Base-by-base conservation (phyloP, 768 basidiomycete genomes). In the Dendrothele bispora region DNA sequence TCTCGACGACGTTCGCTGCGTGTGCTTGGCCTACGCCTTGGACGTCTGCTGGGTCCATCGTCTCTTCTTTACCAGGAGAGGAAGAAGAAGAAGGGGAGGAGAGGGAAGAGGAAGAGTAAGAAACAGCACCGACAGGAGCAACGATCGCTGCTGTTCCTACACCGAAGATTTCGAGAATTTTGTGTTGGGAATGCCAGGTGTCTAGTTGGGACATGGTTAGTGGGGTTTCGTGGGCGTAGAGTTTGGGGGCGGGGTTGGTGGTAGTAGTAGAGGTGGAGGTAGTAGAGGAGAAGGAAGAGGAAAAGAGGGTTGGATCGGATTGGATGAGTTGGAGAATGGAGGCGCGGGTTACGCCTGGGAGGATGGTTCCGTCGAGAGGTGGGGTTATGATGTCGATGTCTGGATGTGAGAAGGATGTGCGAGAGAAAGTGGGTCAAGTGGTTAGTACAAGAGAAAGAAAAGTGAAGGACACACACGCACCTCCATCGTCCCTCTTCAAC, bases 341-440 rank as follows among this genome's bases (percentile, higher is more conserved):
- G 46, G 80, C 82, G 32, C 93, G 82, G 0, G 91, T 95, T n/a
- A 97, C 79, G n/a, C 93, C 91, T 3, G 92, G 91, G 2, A 95
- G 79, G 55, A 95, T 90, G 20, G 88, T 87, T 26, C 93, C 91
- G 58, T 88, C 90, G 51, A 95, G 68, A 7, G 88, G 82, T 0
- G 93, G 89, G 0, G 94, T 97, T 47, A 91, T 65, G 46, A 95
- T 69, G 52, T 94, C 89, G 48, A 85, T 54, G 24, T 77, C 86
- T 87, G 56, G 18, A 40, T 7, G 17, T 29, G 18, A 17, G 7
- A 27, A 18, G 14, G 20, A 40, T 22, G 7, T n/a, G n/a, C n/a
- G n/a, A n/a, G n/a, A n/a, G n/a, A n/a, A n/a, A 1, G 7, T 24
- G 4, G 22, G 2, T 27, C 20, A 11, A 39, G 26, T 17, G 17